phyloP scores from a whole-genome alignment of 2,329 filamentous ascomycete genomes.

The Penicillium freii region DNA sequence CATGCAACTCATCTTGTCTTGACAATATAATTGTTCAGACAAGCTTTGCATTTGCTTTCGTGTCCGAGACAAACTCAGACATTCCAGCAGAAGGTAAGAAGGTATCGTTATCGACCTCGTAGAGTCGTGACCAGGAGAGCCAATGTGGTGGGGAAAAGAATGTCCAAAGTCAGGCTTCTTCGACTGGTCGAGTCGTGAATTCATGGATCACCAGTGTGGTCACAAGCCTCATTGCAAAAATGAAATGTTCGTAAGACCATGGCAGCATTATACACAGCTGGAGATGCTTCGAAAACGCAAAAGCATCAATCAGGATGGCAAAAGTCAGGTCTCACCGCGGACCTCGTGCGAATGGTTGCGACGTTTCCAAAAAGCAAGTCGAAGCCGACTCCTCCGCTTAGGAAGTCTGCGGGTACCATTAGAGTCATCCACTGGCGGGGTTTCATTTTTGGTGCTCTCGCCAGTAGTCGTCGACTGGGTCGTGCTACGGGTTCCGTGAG shows the following conservation, averaged over 20 bases:
- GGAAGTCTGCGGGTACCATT: constrained; percentile 29
- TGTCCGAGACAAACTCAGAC: neutral
- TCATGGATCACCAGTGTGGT: constrained; percentile 31
- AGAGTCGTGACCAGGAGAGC: constrained; percentile 15
- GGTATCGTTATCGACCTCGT: constrained; percentile 16
- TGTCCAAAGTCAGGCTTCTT: constrained; percentile 6
- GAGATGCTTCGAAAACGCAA: constrained; percentile 1
- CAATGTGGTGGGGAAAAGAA: neutral
- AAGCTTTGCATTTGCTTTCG: constrained; percentile 6
- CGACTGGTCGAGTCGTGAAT: constrained; percentile 28
- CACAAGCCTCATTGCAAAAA: constrained; percentile 25
- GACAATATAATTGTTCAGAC: neutral
- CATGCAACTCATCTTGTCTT: constrained; percentile 2
- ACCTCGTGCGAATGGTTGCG: constrained; percentile 34
- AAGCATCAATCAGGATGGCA: constrained; percentile 10
- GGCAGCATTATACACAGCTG: constrained; percentile 22
- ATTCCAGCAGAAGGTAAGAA: neutral
- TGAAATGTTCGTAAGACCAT: constrained; percentile 29
- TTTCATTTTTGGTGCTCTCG: constrained; percentile 29
- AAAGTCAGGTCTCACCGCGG: constrained; percentile 33
- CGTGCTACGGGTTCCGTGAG: constrained; percentile 29
- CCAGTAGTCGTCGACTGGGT: constrained; percentile 29
- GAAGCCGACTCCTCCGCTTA: constrained; percentile 40
- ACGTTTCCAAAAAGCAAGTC: constrained; percentile 44
- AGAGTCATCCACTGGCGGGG: constrained; percentile 23